A percentile compares a stretch with the other conserved stretches of the same genome.
These are phyloP conservation scores for Vachellia pachyceras DNA, from an alignment of 306 rosid genomes.

Conservation along the genomic window DNA sequence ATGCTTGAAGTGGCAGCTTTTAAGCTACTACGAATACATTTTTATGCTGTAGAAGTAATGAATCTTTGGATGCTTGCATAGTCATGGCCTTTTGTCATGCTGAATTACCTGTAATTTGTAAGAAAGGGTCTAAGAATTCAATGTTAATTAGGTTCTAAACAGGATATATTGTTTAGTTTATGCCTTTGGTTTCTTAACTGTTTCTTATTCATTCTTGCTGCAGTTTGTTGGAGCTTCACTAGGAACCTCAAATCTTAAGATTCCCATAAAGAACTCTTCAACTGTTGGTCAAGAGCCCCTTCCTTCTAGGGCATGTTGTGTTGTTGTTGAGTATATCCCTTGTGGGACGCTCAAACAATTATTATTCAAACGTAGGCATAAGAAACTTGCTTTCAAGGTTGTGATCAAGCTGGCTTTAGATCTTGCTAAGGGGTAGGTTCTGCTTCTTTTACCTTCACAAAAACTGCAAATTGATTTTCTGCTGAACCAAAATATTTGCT, in stretches of 20 bases:
- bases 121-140: background rate
- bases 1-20: background rate
- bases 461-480: background rate
- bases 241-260: constrained; percentile 69
- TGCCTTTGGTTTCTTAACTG: background rate
- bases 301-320: constrained; percentile 74
- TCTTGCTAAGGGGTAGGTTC: constrained; percentile 68
- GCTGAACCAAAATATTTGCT: constrained; percentile 1
- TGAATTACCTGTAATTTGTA: background rate
- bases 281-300: constrained; percentile 42
- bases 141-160: background rate
- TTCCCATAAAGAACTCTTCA: constrained; percentile 60
- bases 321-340: constrained; percentile 66
- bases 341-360: constrained; percentile 67
- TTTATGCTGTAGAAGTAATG: background rate
- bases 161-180: background rate
- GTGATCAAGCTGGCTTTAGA: constrained; percentile 72
- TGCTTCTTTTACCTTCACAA: background rate
- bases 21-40: background rate
- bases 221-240: constrained; percentile 80
- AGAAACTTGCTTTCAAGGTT: constrained; percentile 63
- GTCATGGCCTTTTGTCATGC: background rate
- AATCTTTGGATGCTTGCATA: background rate
- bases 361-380: constrained; percentile 52
- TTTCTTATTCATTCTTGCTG: constrained; percentile 13